These are phyloP conservation scores for Sequoiadendron giganteum DNA, from an alignment of 75 land plant genomes.

Conservation along the genomic window DNA sequence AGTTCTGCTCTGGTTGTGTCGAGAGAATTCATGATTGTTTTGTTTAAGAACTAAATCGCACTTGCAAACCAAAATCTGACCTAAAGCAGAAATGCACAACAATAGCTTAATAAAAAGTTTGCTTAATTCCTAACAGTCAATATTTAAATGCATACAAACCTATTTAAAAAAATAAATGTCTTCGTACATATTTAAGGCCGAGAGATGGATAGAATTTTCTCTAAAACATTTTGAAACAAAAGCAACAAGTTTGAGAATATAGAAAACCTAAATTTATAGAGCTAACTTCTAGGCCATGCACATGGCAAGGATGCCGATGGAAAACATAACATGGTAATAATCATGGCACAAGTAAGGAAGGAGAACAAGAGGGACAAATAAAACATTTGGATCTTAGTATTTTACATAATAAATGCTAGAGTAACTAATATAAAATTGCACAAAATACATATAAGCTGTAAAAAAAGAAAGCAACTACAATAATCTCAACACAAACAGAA, in stretches of 20 bases:
- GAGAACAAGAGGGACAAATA: not conserved
- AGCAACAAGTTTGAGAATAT: not conserved
- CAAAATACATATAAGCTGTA: not conserved
- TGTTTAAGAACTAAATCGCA: not conserved
- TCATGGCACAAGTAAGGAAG: not conserved
- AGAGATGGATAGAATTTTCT: not conserved
- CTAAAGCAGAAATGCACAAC: not conserved
- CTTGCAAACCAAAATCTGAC: not conserved
- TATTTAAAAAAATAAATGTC: not conserved
- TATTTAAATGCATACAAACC: not conserved
- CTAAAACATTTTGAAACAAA: not conserved
- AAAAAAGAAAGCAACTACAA: not conserved
- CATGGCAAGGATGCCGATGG: not conserved
- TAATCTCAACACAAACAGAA: not conserved
- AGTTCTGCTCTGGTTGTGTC: conserved; percentile 88
- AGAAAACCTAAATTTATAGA: not conserved
- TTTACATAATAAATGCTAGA: not conserved
- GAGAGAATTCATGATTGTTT: conserved; percentile 51
- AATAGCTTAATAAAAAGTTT: not conserved
- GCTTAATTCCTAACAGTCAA: not conserved
- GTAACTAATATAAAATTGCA: not conserved
- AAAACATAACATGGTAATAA: not conserved
- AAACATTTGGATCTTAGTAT: not conserved
- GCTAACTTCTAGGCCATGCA: not conserved
- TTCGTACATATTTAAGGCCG: not conserved